Conservation (phyloP, 2,329 filamentous ascomycete genomes). For the Boeremia lycopersici region DNA sequence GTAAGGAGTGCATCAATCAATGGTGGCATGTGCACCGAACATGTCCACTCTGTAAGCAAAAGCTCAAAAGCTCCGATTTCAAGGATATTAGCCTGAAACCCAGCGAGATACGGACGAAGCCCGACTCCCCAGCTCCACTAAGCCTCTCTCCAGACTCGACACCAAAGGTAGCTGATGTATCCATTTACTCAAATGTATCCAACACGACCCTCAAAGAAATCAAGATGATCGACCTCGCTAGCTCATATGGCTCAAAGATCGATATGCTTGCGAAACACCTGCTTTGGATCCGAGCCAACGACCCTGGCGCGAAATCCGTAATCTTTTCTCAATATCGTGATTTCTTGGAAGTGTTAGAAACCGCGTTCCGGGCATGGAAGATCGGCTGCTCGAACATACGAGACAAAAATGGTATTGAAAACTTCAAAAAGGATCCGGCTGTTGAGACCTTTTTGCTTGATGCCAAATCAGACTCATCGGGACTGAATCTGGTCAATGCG, state of each 20-base stretch:
- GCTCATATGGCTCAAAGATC: slow-evolving; percentile 86
- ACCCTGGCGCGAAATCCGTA: slow-evolving; percentile 87
- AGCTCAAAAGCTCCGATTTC: slow-evolving; percentile 69
- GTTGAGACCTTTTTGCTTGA: slow-evolving; percentile 87
- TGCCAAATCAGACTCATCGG: slow-evolving; percentile 84
- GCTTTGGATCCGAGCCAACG: slow-evolving; percentile 80
- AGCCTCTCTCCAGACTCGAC: slow-evolving; percentile 33
- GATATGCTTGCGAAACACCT: slow-evolving; percentile 76
- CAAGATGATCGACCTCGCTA: slow-evolving; percentile 75
- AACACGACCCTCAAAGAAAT: slow-evolving; percentile 76
- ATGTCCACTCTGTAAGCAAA: slow-evolving; percentile 84
- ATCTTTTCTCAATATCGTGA: slow-evolving; percentile 92
- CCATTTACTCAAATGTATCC: slow-evolving; percentile 80
- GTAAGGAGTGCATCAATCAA: slow-evolving; percentile 79
- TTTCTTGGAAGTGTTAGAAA: slow-evolving; percentile 75
- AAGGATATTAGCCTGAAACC: slow-evolving; percentile 86
- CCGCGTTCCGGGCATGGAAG: slow-evolving; percentile 71
- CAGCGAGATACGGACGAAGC: slow-evolving; percentile 71
- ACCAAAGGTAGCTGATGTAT: slow-evolving; percentile 35
- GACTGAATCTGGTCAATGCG: slow-evolving; percentile 89
- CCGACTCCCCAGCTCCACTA: slow-evolving; percentile 52
- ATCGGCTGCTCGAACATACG: slow-evolving; percentile 78
- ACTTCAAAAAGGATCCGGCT: slow-evolving; percentile 75
- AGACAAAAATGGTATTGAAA: slow-evolving; percentile 69
- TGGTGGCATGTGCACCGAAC: slow-evolving; percentile 79